Conservation (phyloP, 2,329 filamentous ascomycete genomes). For the Hawksworthiomyces lignivorus region DNA sequence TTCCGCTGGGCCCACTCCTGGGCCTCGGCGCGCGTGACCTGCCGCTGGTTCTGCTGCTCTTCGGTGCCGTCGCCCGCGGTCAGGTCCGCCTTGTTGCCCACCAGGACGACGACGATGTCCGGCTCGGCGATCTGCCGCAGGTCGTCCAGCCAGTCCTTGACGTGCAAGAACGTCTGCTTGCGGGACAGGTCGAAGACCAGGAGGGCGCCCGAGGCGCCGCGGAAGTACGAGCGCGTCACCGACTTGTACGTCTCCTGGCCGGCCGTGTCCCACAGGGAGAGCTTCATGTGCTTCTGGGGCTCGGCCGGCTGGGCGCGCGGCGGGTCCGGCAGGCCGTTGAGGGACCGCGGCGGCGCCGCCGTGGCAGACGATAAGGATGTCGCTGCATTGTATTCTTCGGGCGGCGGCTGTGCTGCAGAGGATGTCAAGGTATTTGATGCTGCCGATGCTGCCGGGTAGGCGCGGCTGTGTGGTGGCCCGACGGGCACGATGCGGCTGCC, state of each 20-base stretch:
- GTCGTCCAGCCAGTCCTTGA: slow-evolving; percentile 89
- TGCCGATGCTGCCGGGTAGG: slow-evolving; percentile 14
- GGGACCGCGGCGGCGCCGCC: slow-evolving; percentile 16
- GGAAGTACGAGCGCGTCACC: slow-evolving; percentile 89
- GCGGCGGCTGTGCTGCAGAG: background rate
- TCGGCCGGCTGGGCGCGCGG: slow-evolving; percentile 18
- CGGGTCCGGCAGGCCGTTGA: slow-evolving; percentile 49
- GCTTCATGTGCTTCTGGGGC: slow-evolving; percentile 76
- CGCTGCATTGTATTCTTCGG: background rate
- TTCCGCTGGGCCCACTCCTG: slow-evolving; percentile 83
- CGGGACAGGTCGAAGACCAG: slow-evolving; percentile 94
- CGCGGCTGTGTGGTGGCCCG: slow-evolving; percentile 64
- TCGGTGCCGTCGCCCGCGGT: slow-evolving; percentile 32
- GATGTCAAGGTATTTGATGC: slow-evolving; percentile 18
- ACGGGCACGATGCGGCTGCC: slow-evolving; percentile 88
- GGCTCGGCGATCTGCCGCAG: slow-evolving; percentile 91
- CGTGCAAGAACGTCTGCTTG: slow-evolving; percentile 75
- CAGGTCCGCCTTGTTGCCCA: slow-evolving; percentile 92
- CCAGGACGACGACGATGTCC: slow-evolving; percentile 86
- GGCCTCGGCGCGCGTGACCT: slow-evolving; percentile 76
- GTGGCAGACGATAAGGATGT: slow-evolving; percentile 8
- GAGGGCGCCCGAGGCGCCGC: slow-evolving; percentile 63
- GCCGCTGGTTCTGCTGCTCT: slow-evolving; percentile 54
- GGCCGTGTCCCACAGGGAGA: slow-evolving; percentile 91
- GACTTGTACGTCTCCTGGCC: slow-evolving; percentile 97